These are phyloP conservation scores for Potentilla sterilis DNA, from an alignment of 306 rosid genomes.

Conservation along the genomic window DNA sequence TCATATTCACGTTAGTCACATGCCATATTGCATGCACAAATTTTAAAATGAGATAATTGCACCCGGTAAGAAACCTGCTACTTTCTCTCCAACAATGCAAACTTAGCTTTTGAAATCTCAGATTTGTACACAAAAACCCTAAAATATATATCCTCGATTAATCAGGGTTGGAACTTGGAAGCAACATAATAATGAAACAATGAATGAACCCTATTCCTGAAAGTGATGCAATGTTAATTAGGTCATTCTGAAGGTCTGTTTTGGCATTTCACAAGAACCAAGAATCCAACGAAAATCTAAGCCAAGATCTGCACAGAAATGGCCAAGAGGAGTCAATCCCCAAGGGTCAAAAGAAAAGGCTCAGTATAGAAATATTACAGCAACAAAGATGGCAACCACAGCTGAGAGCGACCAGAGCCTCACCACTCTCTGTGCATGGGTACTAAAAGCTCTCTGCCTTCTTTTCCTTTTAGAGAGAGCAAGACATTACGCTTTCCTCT, in stretches of 20 bases:
- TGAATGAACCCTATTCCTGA: not conserved
- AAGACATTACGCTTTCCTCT: not conserved
- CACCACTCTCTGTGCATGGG: not conserved
- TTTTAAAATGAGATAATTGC: too few relatives aligned
- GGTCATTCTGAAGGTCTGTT: not conserved
- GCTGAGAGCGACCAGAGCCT: slow-evolving; percentile 1
- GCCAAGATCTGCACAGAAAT: slow-evolving; percentile 4
- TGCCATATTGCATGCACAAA: too few relatives aligned
- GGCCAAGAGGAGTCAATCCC: not conserved
- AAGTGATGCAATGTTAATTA: not conserved
- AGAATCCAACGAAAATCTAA: not conserved
- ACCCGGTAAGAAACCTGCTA: too few relatives aligned
- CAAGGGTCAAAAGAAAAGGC: slow-evolving; percentile 1
- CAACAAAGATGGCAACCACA: not conserved
- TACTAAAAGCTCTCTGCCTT: not conserved
- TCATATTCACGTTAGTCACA: too few relatives aligned
- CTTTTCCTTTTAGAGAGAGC: slow-evolving; percentile 2
- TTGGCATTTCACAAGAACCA: not conserved
- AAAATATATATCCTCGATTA: not conserved
- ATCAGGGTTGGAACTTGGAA: not conserved
- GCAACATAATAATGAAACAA: not conserved
- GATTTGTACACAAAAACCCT: too few relatives aligned
- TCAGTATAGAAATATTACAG: not conserved
- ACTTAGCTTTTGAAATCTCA: too few relatives aligned
- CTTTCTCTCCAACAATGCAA: too few relatives aligned